These are phyloP conservation scores for Pseudozyma sp. DNA, from an alignment of 1,284 basidiomycete species.

Conservation along the genomic window DNA sequence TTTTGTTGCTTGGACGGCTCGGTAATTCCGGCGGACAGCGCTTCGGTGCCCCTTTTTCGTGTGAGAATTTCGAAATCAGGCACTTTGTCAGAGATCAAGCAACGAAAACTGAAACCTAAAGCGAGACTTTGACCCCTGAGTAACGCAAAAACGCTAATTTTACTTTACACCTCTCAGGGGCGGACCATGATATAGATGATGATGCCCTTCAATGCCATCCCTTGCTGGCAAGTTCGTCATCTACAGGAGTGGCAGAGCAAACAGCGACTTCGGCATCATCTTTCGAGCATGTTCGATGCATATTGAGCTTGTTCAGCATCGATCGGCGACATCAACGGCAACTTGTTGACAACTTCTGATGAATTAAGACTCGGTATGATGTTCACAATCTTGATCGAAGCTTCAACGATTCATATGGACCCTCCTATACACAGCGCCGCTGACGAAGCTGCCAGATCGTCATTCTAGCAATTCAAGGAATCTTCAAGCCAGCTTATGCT, in stretches of 20 bases:
- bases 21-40: conserved; percentile 1
- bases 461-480: too few relatives aligned
- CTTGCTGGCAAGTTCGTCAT: too few relatives aligned
- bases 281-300: conserved; percentile 6
- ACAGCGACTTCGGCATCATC: neutral
- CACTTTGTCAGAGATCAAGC: conserved; percentile 21
- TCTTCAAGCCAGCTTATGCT: too few relatives aligned
- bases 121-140: conserved; percentile 25
- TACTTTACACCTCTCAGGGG: neutral
- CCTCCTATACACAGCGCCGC: too few relatives aligned
- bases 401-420: too few relatives aligned
- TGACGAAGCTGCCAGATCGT: too few relatives aligned
- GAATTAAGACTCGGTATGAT: conserved; percentile 31
- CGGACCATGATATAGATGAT: neutral
- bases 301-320: conserved; percentile 17
- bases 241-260: too few relatives aligned
- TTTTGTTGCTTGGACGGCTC: neutral
- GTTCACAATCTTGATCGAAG: conserved; percentile 5
- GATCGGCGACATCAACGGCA: conserved; percentile 4
- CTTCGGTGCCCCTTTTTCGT: conserved; percentile 1
- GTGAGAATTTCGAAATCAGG: conserved; percentile 3
- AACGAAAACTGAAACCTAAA: conserved; percentile 6
- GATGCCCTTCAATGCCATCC: neutral
- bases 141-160: conserved; percentile 8
- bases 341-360: conserved; percentile 2